Evolutionary conservation across 2,329 filamentous ascomycete species (phyloP), one percentile per base, ranked within the genome.

Genomic region (Teratosphaeria epicoccoides): DNA sequence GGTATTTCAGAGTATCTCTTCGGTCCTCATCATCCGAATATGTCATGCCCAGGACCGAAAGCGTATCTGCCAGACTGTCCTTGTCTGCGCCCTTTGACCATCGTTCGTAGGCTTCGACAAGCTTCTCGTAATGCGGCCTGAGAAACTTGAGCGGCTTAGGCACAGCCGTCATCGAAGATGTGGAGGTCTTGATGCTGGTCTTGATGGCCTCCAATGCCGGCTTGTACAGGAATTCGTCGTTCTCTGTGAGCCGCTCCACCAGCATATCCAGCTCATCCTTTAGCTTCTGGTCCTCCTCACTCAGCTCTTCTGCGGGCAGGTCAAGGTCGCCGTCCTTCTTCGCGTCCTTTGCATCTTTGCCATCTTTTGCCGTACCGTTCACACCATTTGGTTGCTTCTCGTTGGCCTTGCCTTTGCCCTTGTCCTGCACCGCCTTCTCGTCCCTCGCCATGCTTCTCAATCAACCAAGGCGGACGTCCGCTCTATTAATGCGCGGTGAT

Each of bases 191-290:
- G 78, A 98, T 98, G 68, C 88, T 94, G 65, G 84, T 88, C 77
- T 96, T 97, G 82, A 98, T 96, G 61, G 89, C 86, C 71, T 97
- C 90, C 61, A 98, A 77, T 50, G 93, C 87, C 54, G 90, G 82
- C 70, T 90, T 91, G 76, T 97, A 96, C 61, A 97, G 85, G 53
- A 82, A 83, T 59, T 80, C 78, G 73, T 97, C 87, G 59, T 85
- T 79, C 75, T 97, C 93, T 70, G 87, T 87, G 79, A 98, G 77
- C 66, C 93, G 82, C 75, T 98, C 93, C 7, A 96, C 91, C 49
- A 98, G 81, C 90, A 97, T 94, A 61, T 98, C 93, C 56, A 98
- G 83, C 73, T 98, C 93, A 66, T 80, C 90, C 78, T 98, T 98
- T 66, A 98, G 82, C 76, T 97, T 90, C 73, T 97, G 90, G 61